Base-by-base conservation (phyloP, 2,329 filamentous ascomycete genomes). In the Sclerotinia subarctica region DNA sequence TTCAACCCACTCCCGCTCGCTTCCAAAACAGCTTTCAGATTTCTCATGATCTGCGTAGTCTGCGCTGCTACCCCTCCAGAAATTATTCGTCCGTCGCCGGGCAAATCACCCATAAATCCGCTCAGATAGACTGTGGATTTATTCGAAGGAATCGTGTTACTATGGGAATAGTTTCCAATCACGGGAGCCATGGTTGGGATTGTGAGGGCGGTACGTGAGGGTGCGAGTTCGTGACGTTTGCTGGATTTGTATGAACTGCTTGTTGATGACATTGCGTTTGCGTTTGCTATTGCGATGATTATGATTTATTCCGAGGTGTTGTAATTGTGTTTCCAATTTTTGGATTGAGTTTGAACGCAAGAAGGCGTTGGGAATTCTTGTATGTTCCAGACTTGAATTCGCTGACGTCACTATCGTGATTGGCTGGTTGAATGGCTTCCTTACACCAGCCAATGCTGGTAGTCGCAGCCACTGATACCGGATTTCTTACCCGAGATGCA, bases 41-140 rank as follows among this genome's bases (percentile, higher is more conserved):
- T 66, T 35, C 54, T 52, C 64, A 66, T 62, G 8, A 66, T 66
- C 32, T 66, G 64, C 46, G 54, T 66, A 19, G 53, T 60, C 17
- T 66, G 64, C 32, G 54, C 64, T 0, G 46, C 56, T 32, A 60
- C 17, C 13, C 54, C 54, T 17, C 64, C 54, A 11, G 54, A 66
- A 42, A 66, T 62, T 29, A 66, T 53, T 1, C 64, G 54, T 10
- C 64, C 64, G 8, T 60, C 64, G 17, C 35, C 64, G 10, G 54
- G 64, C 17, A 66, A 44, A n/a, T 62, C 64, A 6, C 64, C 64
- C 54, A 66, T 52, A 15, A 66, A 26, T 2, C 64, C 64, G 42
- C 64, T 44, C 3, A 66, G 42, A 42, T 66, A 66, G 5, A 66
- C 53, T 19, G 56, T 66, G 2, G 56, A 59, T 66, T 29, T 66